Percentiles rank a stretch among this genome's conserved stretches.
Conservation (phyloP, 352 stramenopile species). For the Pythium dissotocum region DNA sequence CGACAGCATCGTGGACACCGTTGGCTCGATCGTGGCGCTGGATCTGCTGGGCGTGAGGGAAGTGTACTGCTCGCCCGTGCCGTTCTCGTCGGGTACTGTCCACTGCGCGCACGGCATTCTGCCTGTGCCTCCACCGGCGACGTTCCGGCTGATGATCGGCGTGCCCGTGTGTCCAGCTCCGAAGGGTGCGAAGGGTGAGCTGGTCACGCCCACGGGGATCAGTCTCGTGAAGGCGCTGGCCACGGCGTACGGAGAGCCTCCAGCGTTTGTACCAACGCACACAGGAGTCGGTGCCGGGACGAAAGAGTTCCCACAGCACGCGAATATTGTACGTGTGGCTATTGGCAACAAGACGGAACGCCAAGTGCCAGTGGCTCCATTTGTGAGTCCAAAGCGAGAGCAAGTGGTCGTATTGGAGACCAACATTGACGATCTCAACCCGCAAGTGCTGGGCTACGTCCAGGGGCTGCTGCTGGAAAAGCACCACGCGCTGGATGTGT, state of each 20-base stretch:
- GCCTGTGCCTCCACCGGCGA: constrained; percentile 94
- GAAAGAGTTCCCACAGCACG: constrained; percentile 88
- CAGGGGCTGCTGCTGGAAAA: constrained; percentile 65
- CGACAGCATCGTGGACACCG: constrained; percentile 97
- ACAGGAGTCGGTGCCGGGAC: constrained; percentile 83
- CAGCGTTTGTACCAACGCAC: constrained; percentile 71
- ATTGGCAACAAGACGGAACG: constrained; percentile 49
- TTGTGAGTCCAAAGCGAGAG: constrained; percentile 21
- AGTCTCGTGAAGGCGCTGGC: constrained; percentile 92
- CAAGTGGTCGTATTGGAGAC: constrained; percentile 84
- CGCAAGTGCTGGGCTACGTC: constrained; percentile 80
- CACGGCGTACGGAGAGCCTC: constrained; percentile 70
- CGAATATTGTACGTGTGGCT: constrained; percentile 90
- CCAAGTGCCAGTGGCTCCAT: constrained; percentile 1
- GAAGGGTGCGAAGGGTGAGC: constrained; percentile 82
- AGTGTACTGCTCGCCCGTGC: constrained; percentile 80
- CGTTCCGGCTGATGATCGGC: constrained; percentile 93
- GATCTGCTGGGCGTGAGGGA: constrained; percentile 91
- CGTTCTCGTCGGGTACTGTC: constrained; percentile 93
- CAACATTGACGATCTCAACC: constrained; percentile 92
- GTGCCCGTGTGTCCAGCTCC: constrained; percentile 93
- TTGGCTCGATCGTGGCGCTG: constrained; percentile 93
- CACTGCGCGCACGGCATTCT: constrained; percentile 95
- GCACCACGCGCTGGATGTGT: constrained; percentile 80
- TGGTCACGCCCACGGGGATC: constrained; percentile 96